phyloP scores from a whole-genome alignment of 495 filamentous ascomycete species.

The Hyaloscypha variabilis region DNA sequence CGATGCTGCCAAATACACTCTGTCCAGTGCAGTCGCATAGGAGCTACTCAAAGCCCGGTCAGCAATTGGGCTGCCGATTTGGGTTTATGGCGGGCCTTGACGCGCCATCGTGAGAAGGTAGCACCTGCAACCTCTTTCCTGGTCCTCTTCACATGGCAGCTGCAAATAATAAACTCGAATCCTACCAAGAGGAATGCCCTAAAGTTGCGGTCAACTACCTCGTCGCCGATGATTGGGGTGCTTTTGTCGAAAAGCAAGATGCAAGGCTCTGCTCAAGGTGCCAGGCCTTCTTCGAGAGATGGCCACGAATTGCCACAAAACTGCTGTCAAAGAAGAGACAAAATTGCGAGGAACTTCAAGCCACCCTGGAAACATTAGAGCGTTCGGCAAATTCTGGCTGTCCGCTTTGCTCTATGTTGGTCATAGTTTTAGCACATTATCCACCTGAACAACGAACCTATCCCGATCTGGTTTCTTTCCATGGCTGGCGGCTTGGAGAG shows the following conservation, averaged over 20 bases:
- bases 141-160: no score
- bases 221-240: not conserved
- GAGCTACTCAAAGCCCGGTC: no score
- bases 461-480: not conserved
- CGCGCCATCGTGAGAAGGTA: no score
- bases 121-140: no score
- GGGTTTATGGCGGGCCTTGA: no score
- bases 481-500: not conserved
- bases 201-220: not conserved
- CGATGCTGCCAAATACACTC: no score
- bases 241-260: not conserved
- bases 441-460: not conserved
- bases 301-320: not conserved
- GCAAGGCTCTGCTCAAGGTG: conserved; percentile 1
- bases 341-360: not conserved
- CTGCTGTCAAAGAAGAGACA: not conserved
- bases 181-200: not conserved
- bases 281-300: not conserved
- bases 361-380: not conserved
- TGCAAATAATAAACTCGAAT: no score
- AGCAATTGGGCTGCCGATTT: no score
- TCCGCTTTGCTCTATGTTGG: not conserved
- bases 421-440: not conserved
- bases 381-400: not conserved
- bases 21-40: no score